These are phyloP conservation scores for Stropharia rugosoannulata DNA, from an alignment of 768 basidiomycete genomes.

Conservation along the genomic window DNA sequence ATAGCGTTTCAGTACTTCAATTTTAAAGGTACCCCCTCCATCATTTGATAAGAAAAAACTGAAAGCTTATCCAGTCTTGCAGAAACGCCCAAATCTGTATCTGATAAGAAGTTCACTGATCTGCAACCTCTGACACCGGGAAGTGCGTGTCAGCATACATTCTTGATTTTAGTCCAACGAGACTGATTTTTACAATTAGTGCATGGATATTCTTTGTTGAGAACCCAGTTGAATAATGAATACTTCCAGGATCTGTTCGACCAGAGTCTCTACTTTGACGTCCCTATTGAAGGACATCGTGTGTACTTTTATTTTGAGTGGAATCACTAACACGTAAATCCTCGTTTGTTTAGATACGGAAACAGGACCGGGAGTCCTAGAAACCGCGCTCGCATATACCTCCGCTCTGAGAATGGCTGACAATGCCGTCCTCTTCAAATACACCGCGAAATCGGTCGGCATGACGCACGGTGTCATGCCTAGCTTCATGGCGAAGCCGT, in stretches of 20 bases:
- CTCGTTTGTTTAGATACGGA: conserved; percentile 66
- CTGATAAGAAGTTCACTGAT: conserved; percentile 74
- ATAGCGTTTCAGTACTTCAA: conserved; percentile 68
- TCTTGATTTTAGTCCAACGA: neutral
- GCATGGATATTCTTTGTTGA: conserved; percentile 94
- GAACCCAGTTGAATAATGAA: conserved; percentile 84
- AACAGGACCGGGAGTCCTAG: conserved; percentile 86
- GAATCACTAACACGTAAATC: neutral
- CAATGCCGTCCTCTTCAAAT: conserved; percentile 92
- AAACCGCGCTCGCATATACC: conserved; percentile 87
- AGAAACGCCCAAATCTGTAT: conserved; percentile 80
- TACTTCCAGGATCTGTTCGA: conserved; percentile 93
- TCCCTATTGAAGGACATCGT: conserved; percentile 89
- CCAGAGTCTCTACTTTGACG: conserved; percentile 63
- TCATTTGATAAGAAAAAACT: neutral
- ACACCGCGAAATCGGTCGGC: conserved; percentile 87
- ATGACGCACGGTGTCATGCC: conserved; percentile 88
- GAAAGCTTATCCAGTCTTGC: conserved; percentile 9
- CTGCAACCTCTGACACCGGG: conserved; percentile 87
- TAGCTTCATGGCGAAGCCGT: conserved; percentile 99
- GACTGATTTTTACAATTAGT: conserved; percentile 43
- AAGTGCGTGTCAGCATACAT: conserved; percentile 53
- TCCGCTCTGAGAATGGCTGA: conserved; percentile 82
- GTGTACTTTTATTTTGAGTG: neutral
- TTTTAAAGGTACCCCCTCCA: conserved; percentile 66